Percentiles rank a stretch among this genome's conserved stretches.
phyloP scores from a whole-genome alignment of 495 filamentous ascomycete genomes.

The Umbilicaria muhlenbergii region DNA sequence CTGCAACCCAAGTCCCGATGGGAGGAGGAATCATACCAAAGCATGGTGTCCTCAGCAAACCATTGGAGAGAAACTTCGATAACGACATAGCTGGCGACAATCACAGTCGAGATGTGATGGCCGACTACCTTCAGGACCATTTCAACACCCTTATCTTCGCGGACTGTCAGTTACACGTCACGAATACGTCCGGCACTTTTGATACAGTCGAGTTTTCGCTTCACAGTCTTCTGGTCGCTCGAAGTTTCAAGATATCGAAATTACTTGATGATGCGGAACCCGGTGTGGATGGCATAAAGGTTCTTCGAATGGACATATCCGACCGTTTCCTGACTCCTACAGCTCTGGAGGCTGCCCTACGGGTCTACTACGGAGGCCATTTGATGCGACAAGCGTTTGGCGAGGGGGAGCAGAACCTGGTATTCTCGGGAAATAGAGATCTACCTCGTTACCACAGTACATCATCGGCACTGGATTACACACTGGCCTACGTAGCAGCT shows the following conservation, averaged over 20 bases:
- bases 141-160: conserved; percentile 10
- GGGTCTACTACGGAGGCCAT: conserved; percentile 32
- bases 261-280: conserved; percentile 13
- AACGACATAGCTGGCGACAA: neutral
- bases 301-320: conserved; percentile 26
- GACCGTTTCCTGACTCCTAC: conserved; percentile 33
- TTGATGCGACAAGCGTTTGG: conserved; percentile 15
- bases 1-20: no score
- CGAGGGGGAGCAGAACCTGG: no score
- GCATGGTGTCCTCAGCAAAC: no score
- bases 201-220: conserved; percentile 2
- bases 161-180: conserved; percentile 9
- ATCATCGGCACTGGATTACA: no score
- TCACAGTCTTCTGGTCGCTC: conserved; percentile 36
- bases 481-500: conserved; percentile 34
- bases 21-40: no score
- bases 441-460: neutral
- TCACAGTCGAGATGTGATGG: neutral
- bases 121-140: conserved; percentile 4
- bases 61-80: neutral
- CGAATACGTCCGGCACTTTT: conserved; percentile 1
- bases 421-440: neutral
- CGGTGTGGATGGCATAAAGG: conserved; percentile 10
- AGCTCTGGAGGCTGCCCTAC: conserved; percentile 29
- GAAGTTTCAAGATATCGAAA: conserved; percentile 28